These are phyloP conservation scores for Ephemerocybe angulata DNA, from an alignment of 768 basidiomycete genomes.

Conservation along the genomic window DNA sequence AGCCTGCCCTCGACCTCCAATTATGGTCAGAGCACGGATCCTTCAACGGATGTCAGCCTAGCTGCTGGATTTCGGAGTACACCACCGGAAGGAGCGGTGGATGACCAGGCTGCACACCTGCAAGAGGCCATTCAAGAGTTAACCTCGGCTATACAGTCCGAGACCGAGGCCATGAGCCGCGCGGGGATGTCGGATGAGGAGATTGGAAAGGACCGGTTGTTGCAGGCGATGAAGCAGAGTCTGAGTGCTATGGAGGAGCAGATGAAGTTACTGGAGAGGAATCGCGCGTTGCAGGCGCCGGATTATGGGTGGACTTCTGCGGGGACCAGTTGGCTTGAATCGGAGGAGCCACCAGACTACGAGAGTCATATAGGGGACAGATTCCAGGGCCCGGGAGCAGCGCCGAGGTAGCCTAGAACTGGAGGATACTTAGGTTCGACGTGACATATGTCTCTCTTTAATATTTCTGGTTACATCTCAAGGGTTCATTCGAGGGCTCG, in stretches of 20 bases:
- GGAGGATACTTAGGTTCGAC: too few relatives aligned
- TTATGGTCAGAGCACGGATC: too few relatives aligned
- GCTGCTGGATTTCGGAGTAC: neutral
- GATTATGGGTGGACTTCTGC: too few relatives aligned
- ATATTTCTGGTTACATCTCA: too few relatives aligned
- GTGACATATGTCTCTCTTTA: too few relatives aligned
- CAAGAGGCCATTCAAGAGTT: neutral
- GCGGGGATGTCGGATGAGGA: neutral
- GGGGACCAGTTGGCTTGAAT: neutral
- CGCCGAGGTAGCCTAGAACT: too few relatives aligned
- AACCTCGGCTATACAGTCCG: neutral
- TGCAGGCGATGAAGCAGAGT: neutral
- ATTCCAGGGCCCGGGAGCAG: too few relatives aligned
- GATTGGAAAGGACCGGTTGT: neutral
- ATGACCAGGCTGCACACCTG: neutral
- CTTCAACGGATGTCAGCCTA: neutral
- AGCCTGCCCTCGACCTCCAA: neutral
- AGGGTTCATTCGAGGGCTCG: too few relatives aligned
- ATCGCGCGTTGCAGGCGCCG: neutral
- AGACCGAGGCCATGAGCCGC: neutral
- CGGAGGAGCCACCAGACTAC: neutral
- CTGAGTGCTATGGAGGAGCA: neutral
- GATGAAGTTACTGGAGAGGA: neutral
- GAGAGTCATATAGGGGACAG: neutral
- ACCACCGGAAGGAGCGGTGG: too few relatives aligned